phyloP scores from a whole-genome alignment of 331 rosid species.

The Quercus phellos region DNA sequence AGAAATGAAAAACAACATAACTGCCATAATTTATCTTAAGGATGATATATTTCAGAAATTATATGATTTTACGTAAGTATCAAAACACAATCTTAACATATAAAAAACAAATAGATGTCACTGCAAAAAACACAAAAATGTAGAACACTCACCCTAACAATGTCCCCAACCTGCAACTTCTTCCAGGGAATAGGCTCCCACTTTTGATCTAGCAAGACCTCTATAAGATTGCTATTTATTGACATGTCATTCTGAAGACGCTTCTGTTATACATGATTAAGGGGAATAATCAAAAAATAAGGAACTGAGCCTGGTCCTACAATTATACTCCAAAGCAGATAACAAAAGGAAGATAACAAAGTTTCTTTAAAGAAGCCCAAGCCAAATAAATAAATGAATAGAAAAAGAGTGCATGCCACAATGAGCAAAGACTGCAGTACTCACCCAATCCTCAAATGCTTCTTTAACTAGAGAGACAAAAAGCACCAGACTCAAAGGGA shows the following conservation, averaged over 20 bases:
- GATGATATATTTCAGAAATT: neutral
- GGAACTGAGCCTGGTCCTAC: neutral
- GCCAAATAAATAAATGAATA: neutral
- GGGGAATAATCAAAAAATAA: slow-evolving; percentile 12
- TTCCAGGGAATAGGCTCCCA: slow-evolving; percentile 88
- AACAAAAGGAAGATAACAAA: neutral
- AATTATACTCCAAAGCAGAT: slow-evolving; percentile 5
- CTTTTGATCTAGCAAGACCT: slow-evolving; percentile 73
- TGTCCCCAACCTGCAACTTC: slow-evolving; percentile 84
- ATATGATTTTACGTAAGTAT: neutral
- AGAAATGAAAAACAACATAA: slow-evolving; percentile 8
- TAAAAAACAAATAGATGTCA: neutral
- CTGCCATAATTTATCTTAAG: slow-evolving; percentile 4
- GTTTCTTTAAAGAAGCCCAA: neutral
- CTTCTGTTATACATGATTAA: slow-evolving; percentile 54
- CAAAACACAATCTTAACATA: slow-evolving; percentile 18
- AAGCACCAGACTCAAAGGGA: slow-evolving; percentile 83
- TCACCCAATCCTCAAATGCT: slow-evolving; percentile 97
- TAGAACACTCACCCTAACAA: slow-evolving; percentile 62
- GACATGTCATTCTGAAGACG: slow-evolving; percentile 92
- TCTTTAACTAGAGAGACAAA: slow-evolving; percentile 82
- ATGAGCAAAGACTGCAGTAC: slow-evolving; percentile 25
- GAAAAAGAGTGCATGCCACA: slow-evolving; percentile 10
- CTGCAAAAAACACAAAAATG: neutral
- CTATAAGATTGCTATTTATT: slow-evolving; percentile 59